Conservation (phyloP, 2,329 filamentous ascomycete species). For the Xylaria digitata region DNA sequence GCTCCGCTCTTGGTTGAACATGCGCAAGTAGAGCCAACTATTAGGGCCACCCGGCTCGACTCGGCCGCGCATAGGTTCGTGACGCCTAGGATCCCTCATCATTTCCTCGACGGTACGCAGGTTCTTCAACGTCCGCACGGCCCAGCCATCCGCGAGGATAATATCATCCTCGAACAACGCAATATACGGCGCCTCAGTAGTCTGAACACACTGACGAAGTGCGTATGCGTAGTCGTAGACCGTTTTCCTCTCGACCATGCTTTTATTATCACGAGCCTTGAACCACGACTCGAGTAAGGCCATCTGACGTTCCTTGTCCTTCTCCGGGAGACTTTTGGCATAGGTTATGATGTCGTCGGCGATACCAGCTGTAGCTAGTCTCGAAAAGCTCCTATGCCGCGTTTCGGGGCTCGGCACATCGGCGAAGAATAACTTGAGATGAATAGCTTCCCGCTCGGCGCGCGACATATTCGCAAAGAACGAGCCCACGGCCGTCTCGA, state of each 20-base stretch:
- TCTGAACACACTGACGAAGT: constrained; percentile 44
- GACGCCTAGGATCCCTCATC: constrained; percentile 47
- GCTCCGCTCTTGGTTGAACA: constrained; percentile 50
- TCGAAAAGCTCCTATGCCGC: constrained; percentile 45
- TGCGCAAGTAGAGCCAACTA: constrained; percentile 48
- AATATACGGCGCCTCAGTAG: constrained; percentile 49
- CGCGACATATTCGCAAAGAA: constrained; percentile 49
- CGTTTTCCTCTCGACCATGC: constrained; percentile 47
- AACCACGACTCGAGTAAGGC: constrained; percentile 41
- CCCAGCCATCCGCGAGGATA: constrained; percentile 50
- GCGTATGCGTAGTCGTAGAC: constrained; percentile 50
- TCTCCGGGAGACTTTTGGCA: constrained; percentile 37
- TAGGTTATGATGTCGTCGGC: constrained; percentile 49
- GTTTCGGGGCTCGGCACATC: constrained; percentile 46
- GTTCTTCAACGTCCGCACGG: constrained; percentile 44
- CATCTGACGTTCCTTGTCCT: constrained; percentile 40
- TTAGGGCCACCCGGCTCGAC: constrained; percentile 46
- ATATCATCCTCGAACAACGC: constrained; percentile 50
- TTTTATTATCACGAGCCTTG: constrained; percentile 40
- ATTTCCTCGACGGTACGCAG: constrained; percentile 44
- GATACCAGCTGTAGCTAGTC: constrained; percentile 39
- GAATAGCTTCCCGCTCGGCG: constrained; percentile 44
- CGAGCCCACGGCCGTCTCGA: constrained; percentile 50
- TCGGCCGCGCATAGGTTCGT: constrained; percentile 39
- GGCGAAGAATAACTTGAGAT: constrained; percentile 50